Base-by-base conservation (phyloP, 2,329 filamentous ascomycete species). In the Aureobasidium sp. region DNA sequence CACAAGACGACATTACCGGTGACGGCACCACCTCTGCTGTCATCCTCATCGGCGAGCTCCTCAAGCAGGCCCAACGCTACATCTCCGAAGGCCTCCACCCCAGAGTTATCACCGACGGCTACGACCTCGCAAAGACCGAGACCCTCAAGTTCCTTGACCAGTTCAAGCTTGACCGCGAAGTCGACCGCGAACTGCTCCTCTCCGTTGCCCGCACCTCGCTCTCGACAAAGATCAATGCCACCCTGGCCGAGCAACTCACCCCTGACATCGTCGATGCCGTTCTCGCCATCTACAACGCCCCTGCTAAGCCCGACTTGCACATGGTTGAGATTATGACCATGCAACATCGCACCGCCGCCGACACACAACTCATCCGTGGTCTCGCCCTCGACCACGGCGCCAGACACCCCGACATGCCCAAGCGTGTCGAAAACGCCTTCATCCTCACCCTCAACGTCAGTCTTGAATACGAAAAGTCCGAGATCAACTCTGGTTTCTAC, bases 311-410 rank as follows among this genome's bases (percentile, higher is more conserved):
- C 62, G 94, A 99, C 78, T 78, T 99, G 72, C 93, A 97, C 81
- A 99, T 99, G 94, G 84, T 99, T 68, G 94, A 99, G 78, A 97
- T 99, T 71, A 99, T 99, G 94, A 97, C 96, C 76, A 97, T 99
- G 93, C 94, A 99, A 80, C 94, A 99, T 80, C 89, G 93, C 69
- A 91, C 90, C 58, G 92, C 93, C 63, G 90, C 94, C 36, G 94
- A 99, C 76, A 99, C 94, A 62, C 91, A 96, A 76, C 85, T 99
- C 64, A 97, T 99, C 75, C 87, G 89, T 67, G 94, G 94, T 64
- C 82, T 99, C 63, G 94, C 91, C 11, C 81, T 99, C 64, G 94
- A 99, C 72, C 94, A 99, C 76, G 94, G 94, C 68, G 92, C 94
- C 14, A 86, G 94, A 72, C 94, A 99, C 77, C 94, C 94, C 3